Conservation (phyloP, 345 rosid genomes). For the Eucalyptus cloeziana region DNA sequence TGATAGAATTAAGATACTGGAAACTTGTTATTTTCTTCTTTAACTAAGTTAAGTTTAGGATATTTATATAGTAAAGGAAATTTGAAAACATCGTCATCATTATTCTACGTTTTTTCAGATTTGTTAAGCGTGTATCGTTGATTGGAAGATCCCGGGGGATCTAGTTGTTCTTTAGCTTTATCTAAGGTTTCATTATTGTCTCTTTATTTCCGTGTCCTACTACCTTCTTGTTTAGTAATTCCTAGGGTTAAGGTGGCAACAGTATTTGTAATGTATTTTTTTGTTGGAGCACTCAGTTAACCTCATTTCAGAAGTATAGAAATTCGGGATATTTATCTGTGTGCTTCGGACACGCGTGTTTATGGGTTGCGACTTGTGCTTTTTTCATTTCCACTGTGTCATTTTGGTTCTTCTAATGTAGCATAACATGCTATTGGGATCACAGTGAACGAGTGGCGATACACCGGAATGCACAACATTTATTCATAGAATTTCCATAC, state of each 20-base stretch:
- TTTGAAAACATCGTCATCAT: background rate
- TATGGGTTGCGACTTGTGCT: background rate
- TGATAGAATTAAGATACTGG: background rate
- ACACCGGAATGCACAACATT: background rate
- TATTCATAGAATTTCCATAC: background rate
- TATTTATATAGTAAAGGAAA: background rate
- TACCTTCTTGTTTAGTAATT: background rate
- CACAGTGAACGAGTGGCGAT: background rate
- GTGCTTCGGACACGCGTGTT: background rate
- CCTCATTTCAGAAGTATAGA: background rate
- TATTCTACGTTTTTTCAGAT: background rate
- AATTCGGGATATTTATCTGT: background rate
- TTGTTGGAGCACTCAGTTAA: background rate
- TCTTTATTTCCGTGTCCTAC: background rate
- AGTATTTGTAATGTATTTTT: background rate
- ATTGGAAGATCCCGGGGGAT: background rate
- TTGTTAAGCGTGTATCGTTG: background rate
- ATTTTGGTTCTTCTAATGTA: background rate
- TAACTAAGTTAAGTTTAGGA: background rate
- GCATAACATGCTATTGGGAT: background rate
- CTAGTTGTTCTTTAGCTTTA: background rate
- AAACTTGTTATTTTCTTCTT: background rate
- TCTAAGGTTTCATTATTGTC: background rate
- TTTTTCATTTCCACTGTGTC: background rate
- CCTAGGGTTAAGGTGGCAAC: background rate